Evolutionary conservation across 257 asterid genomes (phyloP).

Genomic region (Eucommia ulmoides): DNA sequence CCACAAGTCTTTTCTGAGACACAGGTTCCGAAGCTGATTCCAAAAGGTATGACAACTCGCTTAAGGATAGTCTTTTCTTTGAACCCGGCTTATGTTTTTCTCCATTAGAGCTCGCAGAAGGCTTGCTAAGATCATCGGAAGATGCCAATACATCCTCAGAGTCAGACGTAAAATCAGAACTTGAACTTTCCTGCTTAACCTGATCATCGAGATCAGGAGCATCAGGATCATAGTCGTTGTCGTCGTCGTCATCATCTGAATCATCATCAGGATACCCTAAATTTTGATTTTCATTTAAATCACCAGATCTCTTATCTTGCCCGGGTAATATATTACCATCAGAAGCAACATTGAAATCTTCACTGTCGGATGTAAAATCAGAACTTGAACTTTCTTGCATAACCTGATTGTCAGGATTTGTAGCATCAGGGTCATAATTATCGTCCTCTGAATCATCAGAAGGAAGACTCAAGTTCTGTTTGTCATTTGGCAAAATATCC

Average conservation of each 20-base stretch:
- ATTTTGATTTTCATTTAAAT: not conserved
- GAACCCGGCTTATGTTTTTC: constrained; percentile 20
- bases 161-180: constrained; percentile 91
- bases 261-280: not conserved
- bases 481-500: not conserved
- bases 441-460: constrained; percentile 24
- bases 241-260: constrained; percentile 44
- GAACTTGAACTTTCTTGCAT: constrained; percentile 61
- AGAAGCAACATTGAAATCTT: constrained; percentile 55
- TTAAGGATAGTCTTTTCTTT: constrained; percentile 27
- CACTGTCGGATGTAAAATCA: constrained; percentile 89
- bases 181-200: constrained; percentile 45
- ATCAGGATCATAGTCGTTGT: constrained; percentile 70
- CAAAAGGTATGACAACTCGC: constrained; percentile 49
- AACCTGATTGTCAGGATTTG: constrained; percentile 27
- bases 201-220: constrained; percentile 32
- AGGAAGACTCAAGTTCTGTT: not conserved
- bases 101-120: constrained; percentile 11
- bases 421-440: constrained; percentile 68
- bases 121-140: constrained; percentile 9
- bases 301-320: constrained; percentile 21
- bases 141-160: constrained; percentile 63
- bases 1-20: constrained; percentile 51
- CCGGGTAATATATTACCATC: constrained; percentile 28
- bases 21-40: constrained; percentile 33